Base-by-base conservation (phyloP, 2,329 filamentous ascomycete genomes). In the Aspergillus novofumigatus region DNA sequence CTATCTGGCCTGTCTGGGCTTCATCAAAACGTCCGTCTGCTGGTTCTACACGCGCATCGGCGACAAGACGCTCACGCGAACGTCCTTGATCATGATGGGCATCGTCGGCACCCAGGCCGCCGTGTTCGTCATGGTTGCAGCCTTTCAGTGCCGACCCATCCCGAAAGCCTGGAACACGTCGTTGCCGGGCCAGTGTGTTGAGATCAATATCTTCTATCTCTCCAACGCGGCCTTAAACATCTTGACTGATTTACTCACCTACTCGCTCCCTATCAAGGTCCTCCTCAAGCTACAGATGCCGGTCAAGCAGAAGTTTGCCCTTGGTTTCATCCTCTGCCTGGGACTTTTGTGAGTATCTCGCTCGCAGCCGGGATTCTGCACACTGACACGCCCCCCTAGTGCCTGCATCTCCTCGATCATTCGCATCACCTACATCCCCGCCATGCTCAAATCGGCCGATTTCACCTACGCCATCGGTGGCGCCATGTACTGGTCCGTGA, bases 161-260 rank as follows among this genome's bases (percentile, higher is more conserved):
- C 59, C 62, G 17, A 73, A 67, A 50, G 73, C 71, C 44, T 80
- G 77, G 76, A 66, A 75, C 35, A 61, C 63, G n/a, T 62, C 61
- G 17, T 62, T 70, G 5, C 44, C 68, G 0, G 58, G 78, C 59
- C 57, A 66, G n/a, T 83, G 80, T 56, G 70, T 83, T 54, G 68
- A 75, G 54, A 72, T 86, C 59, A 76, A 80, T 2, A 71, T 73
- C 0, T 81, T 83, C 52, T 76, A 84, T 28, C 75, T 83, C 29
- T 77, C 77, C 38, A 77, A 84, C 38, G 83, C 84, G 1, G 79
- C 82, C 28, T 77, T 85, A 60, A 86, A 86, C 68, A 85, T 85
- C 49, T 64, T 81, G 47, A 85, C 83, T 6, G 83, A 87, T 67
- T 77, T 87, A 47, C 65, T 81, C 10, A 77, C 81, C n/a, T 80